Evolutionary conservation across 1,284 basidiomycete species (phyloP).

Genomic region (Heterobasidion parviporum): DNA sequence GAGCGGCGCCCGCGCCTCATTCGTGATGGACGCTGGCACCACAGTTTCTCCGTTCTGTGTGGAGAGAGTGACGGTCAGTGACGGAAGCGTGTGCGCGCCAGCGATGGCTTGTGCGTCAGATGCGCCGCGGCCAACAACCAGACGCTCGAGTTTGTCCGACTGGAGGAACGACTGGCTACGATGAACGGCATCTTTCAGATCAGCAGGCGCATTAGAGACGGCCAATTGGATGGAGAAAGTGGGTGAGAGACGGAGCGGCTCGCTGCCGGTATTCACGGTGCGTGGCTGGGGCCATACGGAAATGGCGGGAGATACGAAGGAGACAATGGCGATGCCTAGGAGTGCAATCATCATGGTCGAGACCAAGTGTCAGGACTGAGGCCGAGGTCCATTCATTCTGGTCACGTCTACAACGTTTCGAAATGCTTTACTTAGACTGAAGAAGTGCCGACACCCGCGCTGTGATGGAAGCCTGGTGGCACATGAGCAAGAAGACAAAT

Average conservation of each 20-base stretch:
- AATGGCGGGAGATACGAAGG: too few species aligned
- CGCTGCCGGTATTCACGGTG: conserved; percentile 35
- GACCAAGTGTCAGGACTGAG: too few species aligned
- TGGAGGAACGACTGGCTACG: conserved; percentile 30
- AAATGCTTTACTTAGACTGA: too few species aligned
- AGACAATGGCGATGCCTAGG: too few species aligned
- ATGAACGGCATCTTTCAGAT: conserved; percentile 36
- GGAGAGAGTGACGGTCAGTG: conserved; percentile 34
- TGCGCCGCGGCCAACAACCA: conserved; percentile 42
- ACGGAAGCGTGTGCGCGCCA: conserved; percentile 19
- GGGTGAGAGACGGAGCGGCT: conserved; percentile 38
- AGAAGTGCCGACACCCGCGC: too few species aligned
- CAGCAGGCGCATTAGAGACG: conserved; percentile 25
- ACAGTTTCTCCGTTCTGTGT: conserved; percentile 15
- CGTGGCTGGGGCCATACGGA: conserved; percentile 58
- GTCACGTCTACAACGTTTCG: too few species aligned
- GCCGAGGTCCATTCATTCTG: too few species aligned
- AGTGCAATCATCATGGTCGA: too few species aligned
- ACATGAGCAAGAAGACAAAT: too few species aligned
- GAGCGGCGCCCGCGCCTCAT: conserved; percentile 47
- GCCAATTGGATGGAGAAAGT: conserved; percentile 29
- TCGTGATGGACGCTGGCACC: conserved; percentile 26
- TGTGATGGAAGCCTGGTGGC: too few species aligned
- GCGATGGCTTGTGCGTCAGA: conserved; percentile 26
- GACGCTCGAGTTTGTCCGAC: conserved; percentile 35